These are phyloP conservation scores for Craspedostauros australis DNA, from an alignment of 108 stramenopile genomes.

Conservation along the genomic window DNA sequence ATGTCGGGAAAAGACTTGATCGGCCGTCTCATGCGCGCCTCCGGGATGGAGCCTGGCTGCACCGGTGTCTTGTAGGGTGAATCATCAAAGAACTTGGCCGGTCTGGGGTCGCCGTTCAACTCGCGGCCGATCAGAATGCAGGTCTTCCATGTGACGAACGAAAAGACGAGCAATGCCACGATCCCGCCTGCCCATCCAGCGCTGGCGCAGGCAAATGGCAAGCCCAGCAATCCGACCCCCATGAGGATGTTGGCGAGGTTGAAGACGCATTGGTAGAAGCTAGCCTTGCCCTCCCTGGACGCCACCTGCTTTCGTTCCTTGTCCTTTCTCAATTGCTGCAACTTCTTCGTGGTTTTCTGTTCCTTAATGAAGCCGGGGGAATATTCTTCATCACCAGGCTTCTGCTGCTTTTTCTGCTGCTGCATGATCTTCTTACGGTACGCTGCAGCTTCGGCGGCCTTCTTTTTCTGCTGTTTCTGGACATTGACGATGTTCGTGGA, in stretches of 20 bases:
- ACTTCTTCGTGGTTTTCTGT: constrained; percentile 6
- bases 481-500: too few species aligned
- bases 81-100: constrained; percentile 46
- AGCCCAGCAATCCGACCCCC: constrained; percentile 73
- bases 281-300: constrained; percentile 38
- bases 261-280: constrained; percentile 53
- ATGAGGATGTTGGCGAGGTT: constrained; percentile 79
- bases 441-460: constrained; percentile 38
- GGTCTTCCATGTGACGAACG: constrained; percentile 50
- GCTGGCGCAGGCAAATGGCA: constrained; percentile 56
- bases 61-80: constrained; percentile 39
- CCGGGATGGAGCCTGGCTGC: constrained; percentile 27
- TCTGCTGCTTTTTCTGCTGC: constrained; percentile 15
- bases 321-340: constrained; percentile 12
- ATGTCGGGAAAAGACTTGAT: constrained; percentile 66
- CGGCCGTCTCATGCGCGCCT: constrained; percentile 52
- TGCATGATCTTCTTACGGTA: constrained; percentile 52
- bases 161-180: constrained; percentile 36
- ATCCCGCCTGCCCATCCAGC: constrained; percentile 63
- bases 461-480: constrained; percentile 18
- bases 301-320: constrained; percentile 1
- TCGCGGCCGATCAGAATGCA: constrained; percentile 69
- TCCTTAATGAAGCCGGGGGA: constrained; percentile 20
- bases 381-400: constrained; percentile 12
- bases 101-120: constrained; percentile 74